Base-by-base conservation (phyloP, 2,329 filamentous ascomycete species). In the Aaosphaeria pasadenensis region DNA sequence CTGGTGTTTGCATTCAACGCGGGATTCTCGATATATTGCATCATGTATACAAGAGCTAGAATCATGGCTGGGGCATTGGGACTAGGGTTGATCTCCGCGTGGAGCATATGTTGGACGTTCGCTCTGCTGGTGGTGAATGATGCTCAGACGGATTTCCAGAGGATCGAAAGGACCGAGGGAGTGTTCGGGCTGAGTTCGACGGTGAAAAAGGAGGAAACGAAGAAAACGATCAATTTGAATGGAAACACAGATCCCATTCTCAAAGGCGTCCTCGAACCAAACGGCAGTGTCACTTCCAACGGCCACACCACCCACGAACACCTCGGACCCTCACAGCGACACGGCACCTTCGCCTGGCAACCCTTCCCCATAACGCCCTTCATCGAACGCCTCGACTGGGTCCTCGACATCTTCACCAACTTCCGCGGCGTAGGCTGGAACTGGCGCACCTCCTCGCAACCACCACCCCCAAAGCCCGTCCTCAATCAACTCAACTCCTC, bases 341-440 rank as follows among this genome's bases (percentile, higher is more conserved):
- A 59, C 32, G 69, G 65, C 39, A 61, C 60, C 28, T 74, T 79
- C 30, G 65, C 67, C 52, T 84, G 81, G 81, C 79, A 84, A 52
- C 55, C 73, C 3, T 82, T 79, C 54, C 79, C 81, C 0, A 36
- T 57, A 4, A 51, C 55, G 4, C 64, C 73, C 3, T 74, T 82
- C 36, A 58, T 67, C 24, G 77, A 82, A 52, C 77, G 82, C 11
- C 55, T 84, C 13, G 77, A 83, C 48, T 86, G 82, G 82, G 72
- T 78, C 4, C 54, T 75, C 7, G 82, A 84, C 48, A 63, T 84
- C 35, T 74, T 82, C 51, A 75, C 74, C 60, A 82, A 77, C 57
- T 81, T 85, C 57, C 74, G 82, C 42, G 83, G 82, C 7, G 73
- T 79, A 32, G 79, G 80, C 51, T 85, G 82, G 82, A 81, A 77